Evolutionary conservation across 2,329 filamentous ascomycete genomes (phyloP).

Genomic region (Pseudomassariella vexata): DNA sequence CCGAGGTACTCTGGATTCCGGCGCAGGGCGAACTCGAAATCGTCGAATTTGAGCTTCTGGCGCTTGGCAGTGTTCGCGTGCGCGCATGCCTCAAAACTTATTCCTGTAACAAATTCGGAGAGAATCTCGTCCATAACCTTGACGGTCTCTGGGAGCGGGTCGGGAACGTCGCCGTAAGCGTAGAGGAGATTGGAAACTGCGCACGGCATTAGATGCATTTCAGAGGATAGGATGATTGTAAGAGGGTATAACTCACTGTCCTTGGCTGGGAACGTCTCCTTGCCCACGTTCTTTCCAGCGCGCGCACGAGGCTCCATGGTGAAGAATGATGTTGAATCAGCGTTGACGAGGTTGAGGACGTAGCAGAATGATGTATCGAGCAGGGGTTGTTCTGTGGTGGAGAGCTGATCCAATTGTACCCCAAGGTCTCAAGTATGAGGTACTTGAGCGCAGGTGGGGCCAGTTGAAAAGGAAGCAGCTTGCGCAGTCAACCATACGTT

Average conservation of each 20-base stretch:
- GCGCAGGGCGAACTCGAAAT: conserved; percentile 91
- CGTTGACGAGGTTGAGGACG: not conserved
- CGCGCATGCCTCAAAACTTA: conserved; percentile 83
- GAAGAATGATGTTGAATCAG: conserved; percentile 2
- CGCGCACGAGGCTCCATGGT: conserved; percentile 70
- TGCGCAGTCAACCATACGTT: no score
- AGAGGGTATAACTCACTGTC: conserved; percentile 51
- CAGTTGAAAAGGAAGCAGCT: no score
- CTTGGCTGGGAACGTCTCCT: conserved; percentile 71
- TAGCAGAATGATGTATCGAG: not conserved
- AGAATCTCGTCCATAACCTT: conserved; percentile 90
- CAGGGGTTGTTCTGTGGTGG: no score
- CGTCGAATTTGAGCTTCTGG: conserved; percentile 96
- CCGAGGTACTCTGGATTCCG: conserved; percentile 82
- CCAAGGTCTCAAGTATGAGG: no score
- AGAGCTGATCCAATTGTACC: no score
- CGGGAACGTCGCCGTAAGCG: conserved; percentile 71
- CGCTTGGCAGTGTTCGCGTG: conserved; percentile 81
- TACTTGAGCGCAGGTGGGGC: no score
- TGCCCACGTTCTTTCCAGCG: conserved; percentile 73
- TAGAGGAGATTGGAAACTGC: conserved; percentile 69
- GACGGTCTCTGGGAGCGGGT: conserved; percentile 77
- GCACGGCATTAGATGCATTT: conserved; percentile 1
- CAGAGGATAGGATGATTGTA: conserved; percentile 1
- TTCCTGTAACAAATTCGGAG: conserved; percentile 92